Base-by-base conservation (phyloP, 352 stramenopile genomes). In the Nothophytophthora sp. region DNA sequence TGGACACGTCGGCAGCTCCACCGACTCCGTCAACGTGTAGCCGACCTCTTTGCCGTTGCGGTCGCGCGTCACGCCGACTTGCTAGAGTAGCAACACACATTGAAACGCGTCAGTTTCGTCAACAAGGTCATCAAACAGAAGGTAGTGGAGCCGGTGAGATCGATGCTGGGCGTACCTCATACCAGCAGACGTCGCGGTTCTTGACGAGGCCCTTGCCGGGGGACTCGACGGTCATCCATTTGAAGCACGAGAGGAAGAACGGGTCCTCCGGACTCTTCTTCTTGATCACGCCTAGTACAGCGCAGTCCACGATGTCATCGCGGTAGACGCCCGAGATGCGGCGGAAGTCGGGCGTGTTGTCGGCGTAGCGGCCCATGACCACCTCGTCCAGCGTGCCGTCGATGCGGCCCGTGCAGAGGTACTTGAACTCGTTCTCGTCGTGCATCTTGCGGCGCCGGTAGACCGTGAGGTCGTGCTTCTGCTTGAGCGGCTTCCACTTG, bases 111-210 rank as follows among this genome's bases (percentile, higher is more conserved):
- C n/a, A n/a, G n/a, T n/a, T n/a, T n/a, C n/a, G n/a, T n/a, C n/a
- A n/a, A n/a, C n/a, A n/a, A n/a, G n/a, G 47, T 12, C 29, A n/a
- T 15, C 29, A 35, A 35, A 15, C 15, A 28, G 3, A 34, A 5
- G 3, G 27, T 8, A 51, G 4, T 22, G 34, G 5, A 36, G 29
- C 13, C 1, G 16, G 16, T n/a, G 25, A 35, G 19, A 25, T 19
- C 8, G 33, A 4, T 2, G 13, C 32, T 3, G 20, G 2, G 27
- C 50, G 20, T 27, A 58, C 50, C 50, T 91, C 77, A 51, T 88
- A 91, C 72, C 75, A 91, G 61, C 81, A 91, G 16, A 87, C 75
- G 50, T 91, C 81, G 41, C 81, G 73, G 53, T 89, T 88, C 67
- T 88, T 88, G 15, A 91, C 75, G 38, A 91, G 49, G 4, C 81